Evolutionary conservation across 352 stramenopile species (phyloP), one percentile per base, ranked within the genome.

Genomic region (Ophiocytium majus): DNA sequence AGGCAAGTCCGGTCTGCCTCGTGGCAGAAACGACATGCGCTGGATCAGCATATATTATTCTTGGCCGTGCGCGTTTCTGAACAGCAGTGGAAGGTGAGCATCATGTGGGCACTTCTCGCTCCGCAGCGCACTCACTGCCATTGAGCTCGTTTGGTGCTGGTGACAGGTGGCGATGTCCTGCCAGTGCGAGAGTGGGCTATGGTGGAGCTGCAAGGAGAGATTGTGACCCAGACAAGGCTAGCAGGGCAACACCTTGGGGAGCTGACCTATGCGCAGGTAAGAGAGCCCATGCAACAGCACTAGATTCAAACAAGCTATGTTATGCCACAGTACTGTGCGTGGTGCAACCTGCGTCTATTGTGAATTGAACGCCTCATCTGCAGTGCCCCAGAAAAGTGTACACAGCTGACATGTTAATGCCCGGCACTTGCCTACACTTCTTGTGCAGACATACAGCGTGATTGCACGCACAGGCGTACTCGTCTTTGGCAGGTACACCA

Each of bases 191-290:
- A 57, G 17, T 81, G 75, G 75, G 75, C 75, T 17, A 50, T 81
- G 31, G 50, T 81, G 37, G 75, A 81, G 75, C 75, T 81, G 32
- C 75, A 81, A 81, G 75, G 75, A 10, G 75, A 81, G 36, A 81
- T 81, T 31, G 36, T 81, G 14, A 81, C 10, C 49, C 36, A 37
- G 17, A 9, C 14, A 81, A 36, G 75, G 31, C 36, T 81, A 43
- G 75, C 75, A 63, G 75, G 75, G n/a, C 75, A 81, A 43, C 37
- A 28, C 19, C 17, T 81, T 5, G 75, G 75, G 5, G 31, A 50
- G 5, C 75, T 81, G 19, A 17, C 17, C 17, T 81, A 81, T 43
- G 75, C 14, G 9, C 37, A 81, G 19, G 75, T 81, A 17, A 81
- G 36, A 17, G 14, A 50, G 19, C 43, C 43, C n/a, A n/a, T n/a